Evolutionary conservation across 192 early-diverging fungal species (phyloP).

Genomic region (Endogone sp.): DNA sequence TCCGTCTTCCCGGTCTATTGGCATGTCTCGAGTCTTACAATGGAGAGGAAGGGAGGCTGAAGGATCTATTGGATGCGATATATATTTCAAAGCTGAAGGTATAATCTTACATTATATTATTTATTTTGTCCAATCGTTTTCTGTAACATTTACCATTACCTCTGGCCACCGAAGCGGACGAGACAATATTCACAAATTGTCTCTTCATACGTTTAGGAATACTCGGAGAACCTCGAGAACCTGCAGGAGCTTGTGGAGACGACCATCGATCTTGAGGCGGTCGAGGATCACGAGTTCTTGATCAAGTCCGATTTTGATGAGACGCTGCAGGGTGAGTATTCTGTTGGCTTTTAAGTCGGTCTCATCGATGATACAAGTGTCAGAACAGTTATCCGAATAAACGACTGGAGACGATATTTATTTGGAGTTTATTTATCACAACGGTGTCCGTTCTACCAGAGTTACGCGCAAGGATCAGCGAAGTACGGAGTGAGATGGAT

Average conservation of each 20-base stretch:
- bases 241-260: slow-evolving; percentile 85
- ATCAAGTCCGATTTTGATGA: slow-evolving; percentile 85
- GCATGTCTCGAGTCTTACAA: slow-evolving; percentile 49
- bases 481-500: slow-evolving; percentile 46
- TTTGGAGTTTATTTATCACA: not conserved
- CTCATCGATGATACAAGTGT: not conserved
- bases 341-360: not conserved
- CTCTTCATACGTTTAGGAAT: slow-evolving; percentile 25
- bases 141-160: no score
- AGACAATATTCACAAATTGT: not conserved
- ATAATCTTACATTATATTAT: no score
- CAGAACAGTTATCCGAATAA: not conserved
- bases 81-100: slow-evolving; percentile 48
- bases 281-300: slow-evolving; percentile 82
- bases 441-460: slow-evolving; percentile 20
- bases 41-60: slow-evolving; percentile 15
- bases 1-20: slow-evolving; percentile 62
- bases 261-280: slow-evolving; percentile 82
- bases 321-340: slow-evolving; percentile 52
- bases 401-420: not conserved
- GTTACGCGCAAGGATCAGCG: slow-evolving; percentile 46
- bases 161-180: not conserved
- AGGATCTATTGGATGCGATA: slow-evolving; percentile 48
- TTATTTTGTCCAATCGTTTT: no score
- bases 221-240: slow-evolving; percentile 52